Percentiles rank a stretch among this genome's conserved stretches.
Evolutionary conservation across 805 yeast genomes (phyloP).

Genomic region (Suhomyces sp.): DNA sequence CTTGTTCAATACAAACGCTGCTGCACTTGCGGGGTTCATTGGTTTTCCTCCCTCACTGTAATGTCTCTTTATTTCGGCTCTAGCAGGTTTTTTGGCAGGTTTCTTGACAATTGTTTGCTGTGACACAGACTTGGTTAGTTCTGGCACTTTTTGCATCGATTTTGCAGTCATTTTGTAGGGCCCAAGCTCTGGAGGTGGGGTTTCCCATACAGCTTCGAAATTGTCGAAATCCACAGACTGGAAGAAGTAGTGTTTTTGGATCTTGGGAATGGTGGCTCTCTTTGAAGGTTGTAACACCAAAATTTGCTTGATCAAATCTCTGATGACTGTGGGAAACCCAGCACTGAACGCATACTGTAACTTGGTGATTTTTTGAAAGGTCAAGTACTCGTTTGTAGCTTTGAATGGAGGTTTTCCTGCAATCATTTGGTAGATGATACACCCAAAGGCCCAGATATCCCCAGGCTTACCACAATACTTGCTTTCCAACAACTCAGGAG

Average conservation of each 20-base stretch:
- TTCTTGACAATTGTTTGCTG: constrained; percentile 11
- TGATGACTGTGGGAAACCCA: constrained; percentile 56
- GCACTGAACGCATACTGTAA: constrained; percentile 73
- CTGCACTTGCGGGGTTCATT: constrained; percentile 32
- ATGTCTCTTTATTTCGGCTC: not conserved
- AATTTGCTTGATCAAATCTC: constrained; percentile 64
- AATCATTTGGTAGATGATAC: constrained; percentile 59
- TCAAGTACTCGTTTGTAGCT: constrained; percentile 76
- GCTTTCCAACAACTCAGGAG: constrained; percentile 74
- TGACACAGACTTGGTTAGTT: constrained; percentile 15
- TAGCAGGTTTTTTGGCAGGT: constrained; percentile 6
- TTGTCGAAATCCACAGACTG: constrained; percentile 63
- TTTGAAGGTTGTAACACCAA: constrained; percentile 68
- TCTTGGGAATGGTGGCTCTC: constrained; percentile 54
- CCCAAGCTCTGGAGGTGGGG: constrained; percentile 60
- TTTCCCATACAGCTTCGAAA: constrained; percentile 65
- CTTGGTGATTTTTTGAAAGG: constrained; percentile 79
- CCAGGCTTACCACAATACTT: constrained; percentile 63
- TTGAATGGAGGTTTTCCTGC: constrained; percentile 77
- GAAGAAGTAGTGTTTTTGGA: constrained; percentile 74
- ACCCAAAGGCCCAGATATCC: constrained; percentile 62
- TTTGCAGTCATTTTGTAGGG: constrained; percentile 75
- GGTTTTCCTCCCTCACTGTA: constrained; percentile 6
- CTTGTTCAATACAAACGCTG: constrained; percentile 38
- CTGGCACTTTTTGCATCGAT: constrained; percentile 74